phyloP scores from a whole-genome alignment of 768 basidiomycete species.

The Mycena maculata region DNA sequence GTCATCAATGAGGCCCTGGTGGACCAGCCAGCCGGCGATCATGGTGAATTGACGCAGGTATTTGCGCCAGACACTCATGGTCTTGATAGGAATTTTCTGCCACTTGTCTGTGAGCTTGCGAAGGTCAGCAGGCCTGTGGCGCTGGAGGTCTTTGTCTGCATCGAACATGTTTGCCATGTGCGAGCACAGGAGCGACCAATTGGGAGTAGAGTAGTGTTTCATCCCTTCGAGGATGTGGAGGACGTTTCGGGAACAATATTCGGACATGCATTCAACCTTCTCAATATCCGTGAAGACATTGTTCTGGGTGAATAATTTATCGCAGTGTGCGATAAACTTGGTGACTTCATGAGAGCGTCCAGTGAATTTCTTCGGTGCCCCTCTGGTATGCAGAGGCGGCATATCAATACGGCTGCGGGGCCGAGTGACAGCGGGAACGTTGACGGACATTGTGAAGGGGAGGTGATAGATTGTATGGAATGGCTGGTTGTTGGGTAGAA shows the following conservation, averaged over 20 bases:
- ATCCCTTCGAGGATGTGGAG: slow-evolving; percentile 20
- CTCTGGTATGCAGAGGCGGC: neutral
- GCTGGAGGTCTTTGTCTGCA: slow-evolving; percentile 13
- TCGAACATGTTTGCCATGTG: slow-evolving; percentile 14
- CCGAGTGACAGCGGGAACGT: neutral
- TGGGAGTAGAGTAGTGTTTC: slow-evolving; percentile 5
- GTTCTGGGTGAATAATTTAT: slow-evolving; percentile 7
- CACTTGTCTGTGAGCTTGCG: slow-evolving; percentile 7
- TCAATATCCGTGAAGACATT: slow-evolving; percentile 2
- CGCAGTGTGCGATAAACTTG: neutral
- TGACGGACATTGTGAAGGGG: neutral
- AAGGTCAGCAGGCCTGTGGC: neutral
- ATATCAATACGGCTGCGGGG: slow-evolving; percentile 17
- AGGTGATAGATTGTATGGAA: neutral
- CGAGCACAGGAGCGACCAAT: neutral
- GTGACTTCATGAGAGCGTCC: neutral
- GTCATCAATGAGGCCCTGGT: neutral
- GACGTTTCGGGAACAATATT: slow-evolving; percentile 15
- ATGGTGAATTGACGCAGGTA: slow-evolving; percentile 4
- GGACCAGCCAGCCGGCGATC: neutral
- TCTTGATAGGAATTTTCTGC: slow-evolving; percentile 2
- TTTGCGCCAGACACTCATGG: slow-evolving; percentile 2
- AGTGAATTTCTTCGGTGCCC: slow-evolving; percentile 17
- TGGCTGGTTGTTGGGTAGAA: neutral
- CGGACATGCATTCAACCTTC: neutral